A percentile compares a stretch with the other conserved stretches of the same genome.
phyloP scores from a whole-genome alignment of 2,329 filamentous ascomycete genomes.

The Fusarium ramigenum region DNA sequence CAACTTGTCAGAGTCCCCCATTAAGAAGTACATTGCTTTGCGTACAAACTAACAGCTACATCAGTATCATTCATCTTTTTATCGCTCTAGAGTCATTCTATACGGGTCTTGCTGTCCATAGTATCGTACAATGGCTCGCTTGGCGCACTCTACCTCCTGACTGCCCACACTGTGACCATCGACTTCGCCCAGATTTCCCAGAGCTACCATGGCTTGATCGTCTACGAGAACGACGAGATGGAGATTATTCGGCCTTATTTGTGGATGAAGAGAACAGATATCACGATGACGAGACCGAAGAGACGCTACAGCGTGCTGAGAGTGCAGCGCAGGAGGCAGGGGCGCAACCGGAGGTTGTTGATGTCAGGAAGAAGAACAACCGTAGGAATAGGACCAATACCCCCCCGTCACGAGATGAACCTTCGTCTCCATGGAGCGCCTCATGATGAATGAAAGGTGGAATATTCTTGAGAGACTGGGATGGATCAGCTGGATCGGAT shows the following conservation, averaged over 20 bases:
- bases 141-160: conserved; percentile 52
- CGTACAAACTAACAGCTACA: background rate
- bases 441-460: background rate
- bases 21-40: too few species aligned
- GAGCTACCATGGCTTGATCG: conserved; percentile 48
- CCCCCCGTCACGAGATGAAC: conserved; percentile 32
- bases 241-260: conserved; percentile 33
- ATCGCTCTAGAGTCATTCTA: conserved; percentile 51
- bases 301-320: background rate
- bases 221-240: conserved; percentile 27
- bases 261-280: conserved; percentile 42
- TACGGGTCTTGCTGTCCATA: conserved; percentile 52
- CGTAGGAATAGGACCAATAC: conserved; percentile 39
- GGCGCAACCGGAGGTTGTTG: conserved; percentile 34
- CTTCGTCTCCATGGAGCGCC: conserved; percentile 26
- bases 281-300: conserved; percentile 41
- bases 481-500: background rate
- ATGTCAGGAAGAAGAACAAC: conserved; percentile 36
- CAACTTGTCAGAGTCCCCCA: conserved; percentile 49
- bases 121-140: conserved; percentile 51
- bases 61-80: conserved; percentile 51
- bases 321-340: conserved; percentile 11
- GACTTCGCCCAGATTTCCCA: conserved; percentile 51
- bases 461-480: background rate
- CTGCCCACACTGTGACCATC: conserved; percentile 53